Base-by-base conservation (phyloP, 2,329 filamentous ascomycete species). In the Leptographium galeiforme region DNA sequence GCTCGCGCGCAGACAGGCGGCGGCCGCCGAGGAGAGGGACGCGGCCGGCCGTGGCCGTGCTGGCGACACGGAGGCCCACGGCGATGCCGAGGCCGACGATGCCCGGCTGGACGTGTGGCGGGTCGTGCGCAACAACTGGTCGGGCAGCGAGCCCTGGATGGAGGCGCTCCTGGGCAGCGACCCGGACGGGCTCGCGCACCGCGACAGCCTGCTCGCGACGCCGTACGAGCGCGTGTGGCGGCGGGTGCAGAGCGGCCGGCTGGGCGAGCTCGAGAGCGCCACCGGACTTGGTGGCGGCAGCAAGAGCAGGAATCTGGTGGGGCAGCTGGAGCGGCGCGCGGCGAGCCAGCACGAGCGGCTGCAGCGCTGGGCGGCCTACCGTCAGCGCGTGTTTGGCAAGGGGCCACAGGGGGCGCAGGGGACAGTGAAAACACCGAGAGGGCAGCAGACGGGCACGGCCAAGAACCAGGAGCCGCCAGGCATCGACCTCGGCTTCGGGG, bases 81-180 rank as follows among this genome's bases (percentile, higher is more conserved):
- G 58, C 63, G 66, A 10, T 14, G 63, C 67, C 32, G 57, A 73
- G 8, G 66, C 74, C 0, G 68, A 73, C 12, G 67, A 73, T 41
- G 64, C 68, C 4, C 72, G 69, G 46, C 59, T 66, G 0, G 70
- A 78, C 41, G 69, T 88, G 54, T 75, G 82, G 60, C 78, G 77
- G 44, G 73, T 77, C 2, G 69, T 89, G 34, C 74, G 77, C 39
- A 81, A 82, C 56, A 87, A 89, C 59, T 95, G 89, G 89, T 74
- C 86, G 14, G 89, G 88, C 2, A 81, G 84, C 61, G 78, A 84
- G 55, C 76, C 79, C 53, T 91, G 89, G 84, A 76, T 87, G 60
- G 77, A 87, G 48, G 73, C 79, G 2, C 69, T 95, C 19, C 64
- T 93, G 0, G 74, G 83, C 50, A 87, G 87, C 2, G 84, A 87